phyloP scores from a whole-genome alignment of 768 basidiomycete genomes.

The Chalciporus piperatus region DNA sequence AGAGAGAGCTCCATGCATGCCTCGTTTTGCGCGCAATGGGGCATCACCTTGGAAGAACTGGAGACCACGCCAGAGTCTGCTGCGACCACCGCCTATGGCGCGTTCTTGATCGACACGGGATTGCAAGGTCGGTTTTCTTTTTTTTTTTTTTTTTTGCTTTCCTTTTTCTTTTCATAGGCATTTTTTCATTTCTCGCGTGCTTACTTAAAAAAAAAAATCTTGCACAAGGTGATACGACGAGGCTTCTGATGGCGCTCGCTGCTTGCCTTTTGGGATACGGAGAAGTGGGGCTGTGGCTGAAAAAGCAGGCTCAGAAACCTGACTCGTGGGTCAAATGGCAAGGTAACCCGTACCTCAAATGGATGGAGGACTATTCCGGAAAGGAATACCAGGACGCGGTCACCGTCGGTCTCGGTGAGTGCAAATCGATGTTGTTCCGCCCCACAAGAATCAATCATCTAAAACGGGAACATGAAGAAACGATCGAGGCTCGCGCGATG shows the following conservation, averaged over 20 bases:
- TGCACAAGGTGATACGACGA: slow-evolving; percentile 61
- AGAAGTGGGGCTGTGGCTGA: slow-evolving; percentile 84
- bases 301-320: slow-evolving; percentile 47
- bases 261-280: slow-evolving; percentile 91
- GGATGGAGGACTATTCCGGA: slow-evolving; percentile 82
- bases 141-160: no score
- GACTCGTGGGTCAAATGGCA: slow-evolving; percentile 54
- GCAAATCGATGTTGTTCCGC: neutral
- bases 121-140: slow-evolving; percentile 47
- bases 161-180: neutral
- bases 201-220: no score
- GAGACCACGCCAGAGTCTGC: slow-evolving; percentile 61
- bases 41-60: slow-evolving; percentile 59
- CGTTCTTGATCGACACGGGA: slow-evolving; percentile 79
- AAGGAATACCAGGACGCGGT: slow-evolving; percentile 71
- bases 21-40: slow-evolving; percentile 67
- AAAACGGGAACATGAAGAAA: slow-evolving; percentile 42
- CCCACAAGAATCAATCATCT: neutral
- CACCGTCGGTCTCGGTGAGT: slow-evolving; percentile 66
- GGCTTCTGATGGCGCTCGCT: slow-evolving; percentile 75
- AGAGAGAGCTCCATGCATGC: slow-evolving; percentile 73
- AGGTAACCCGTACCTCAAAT: slow-evolving; percentile 70
- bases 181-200: slow-evolving; percentile 1
- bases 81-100: slow-evolving; percentile 82
- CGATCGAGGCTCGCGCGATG: slow-evolving; percentile 65